Evolutionary conservation across 768 basidiomycete species (phyloP).

Genomic region (Lentinula sp.): DNA sequence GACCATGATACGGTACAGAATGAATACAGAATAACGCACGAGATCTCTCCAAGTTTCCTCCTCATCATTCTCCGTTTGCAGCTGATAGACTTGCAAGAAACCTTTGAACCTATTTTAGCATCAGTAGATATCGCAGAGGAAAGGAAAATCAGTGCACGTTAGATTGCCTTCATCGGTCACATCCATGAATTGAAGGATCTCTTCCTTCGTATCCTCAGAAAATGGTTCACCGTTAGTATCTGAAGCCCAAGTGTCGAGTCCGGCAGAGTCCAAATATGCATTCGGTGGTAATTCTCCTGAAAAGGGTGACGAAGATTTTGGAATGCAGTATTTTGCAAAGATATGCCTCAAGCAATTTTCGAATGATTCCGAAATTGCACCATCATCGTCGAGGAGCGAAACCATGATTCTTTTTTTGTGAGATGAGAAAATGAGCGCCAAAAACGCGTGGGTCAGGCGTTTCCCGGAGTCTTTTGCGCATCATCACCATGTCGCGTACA

Average conservation of each 20-base stretch:
- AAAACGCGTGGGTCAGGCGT: conserved; percentile 15
- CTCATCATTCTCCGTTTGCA: conserved; percentile 83
- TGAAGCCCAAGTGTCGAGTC: conserved; percentile 67
- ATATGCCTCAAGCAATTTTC: conserved; percentile 70
- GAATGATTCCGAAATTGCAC: conserved; percentile 54
- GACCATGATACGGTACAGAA: neutral
- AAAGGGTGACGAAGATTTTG: conserved; percentile 24
- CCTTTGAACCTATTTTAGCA: conserved; percentile 55
- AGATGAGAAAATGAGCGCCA: conserved; percentile 43
- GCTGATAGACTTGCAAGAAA: conserved; percentile 76
- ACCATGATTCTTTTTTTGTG: conserved; percentile 33
- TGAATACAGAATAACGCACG: conserved; percentile 28
- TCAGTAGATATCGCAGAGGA: neutral
- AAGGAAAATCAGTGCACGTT: conserved; percentile 38
- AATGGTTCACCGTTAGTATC: conserved; percentile 86
- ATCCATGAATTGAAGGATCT: conserved; percentile 71
- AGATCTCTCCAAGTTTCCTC: conserved; percentile 83
- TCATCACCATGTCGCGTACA: conserved; percentile 39
- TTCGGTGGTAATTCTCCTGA: conserved; percentile 24
- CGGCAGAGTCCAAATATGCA: conserved; percentile 54
- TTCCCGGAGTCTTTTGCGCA: conserved; percentile 3
- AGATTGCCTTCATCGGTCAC: conserved; percentile 64
- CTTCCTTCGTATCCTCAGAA: conserved; percentile 69
- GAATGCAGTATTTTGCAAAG: conserved; percentile 73
- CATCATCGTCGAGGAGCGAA: conserved; percentile 65